A percentile compares a stretch with the other conserved stretches of the same genome.
These are phyloP conservation scores for Verbascum thapsus DNA, from an alignment of 257 asterid species.

Conservation along the genomic window DNA sequence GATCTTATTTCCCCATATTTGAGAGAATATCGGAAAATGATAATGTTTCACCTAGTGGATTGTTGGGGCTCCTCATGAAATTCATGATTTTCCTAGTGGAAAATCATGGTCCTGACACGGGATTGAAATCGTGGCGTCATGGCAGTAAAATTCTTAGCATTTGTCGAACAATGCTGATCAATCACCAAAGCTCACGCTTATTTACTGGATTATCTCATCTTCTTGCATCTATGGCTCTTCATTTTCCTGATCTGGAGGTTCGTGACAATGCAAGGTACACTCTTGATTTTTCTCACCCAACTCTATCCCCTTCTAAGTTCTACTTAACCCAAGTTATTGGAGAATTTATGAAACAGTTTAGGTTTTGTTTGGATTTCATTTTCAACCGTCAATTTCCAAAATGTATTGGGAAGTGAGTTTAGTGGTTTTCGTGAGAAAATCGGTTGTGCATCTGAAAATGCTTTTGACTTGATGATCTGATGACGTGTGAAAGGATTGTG, in stretches of 20 bases:
- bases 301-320: constrained; percentile 8
- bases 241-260: constrained; percentile 93
- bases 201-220: constrained; percentile 70
- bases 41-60: constrained; percentile 71
- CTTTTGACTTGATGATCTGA: too few relatives aligned
- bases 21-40: constrained; percentile 76
- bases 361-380: too few relatives aligned
- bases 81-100: constrained; percentile 68
- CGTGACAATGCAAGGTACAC: constrained; percentile 93
- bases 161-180: constrained; percentile 83
- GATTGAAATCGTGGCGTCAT: constrained; percentile 79
- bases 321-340: constrained; percentile 14
- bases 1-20: constrained; percentile 74
- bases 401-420: too few relatives aligned
- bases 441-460: too few relatives aligned
- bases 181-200: constrained; percentile 80
- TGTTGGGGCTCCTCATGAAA: constrained; percentile 70
- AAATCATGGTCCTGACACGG: constrained; percentile 84
- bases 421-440: too few relatives aligned
- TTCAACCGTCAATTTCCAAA: too few relatives aligned
- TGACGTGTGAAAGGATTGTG: too few relatives aligned
- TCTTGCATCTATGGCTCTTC: constrained; percentile 69
- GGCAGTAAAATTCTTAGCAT: constrained; percentile 85
- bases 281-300: constrained; percentile 9
- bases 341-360: constrained; percentile 27